Percentiles rank a stretch among this genome's conserved stretches.
phyloP scores from a whole-genome alignment of 73 alveolate genomes.

The Paramecium caudatum region DNA sequence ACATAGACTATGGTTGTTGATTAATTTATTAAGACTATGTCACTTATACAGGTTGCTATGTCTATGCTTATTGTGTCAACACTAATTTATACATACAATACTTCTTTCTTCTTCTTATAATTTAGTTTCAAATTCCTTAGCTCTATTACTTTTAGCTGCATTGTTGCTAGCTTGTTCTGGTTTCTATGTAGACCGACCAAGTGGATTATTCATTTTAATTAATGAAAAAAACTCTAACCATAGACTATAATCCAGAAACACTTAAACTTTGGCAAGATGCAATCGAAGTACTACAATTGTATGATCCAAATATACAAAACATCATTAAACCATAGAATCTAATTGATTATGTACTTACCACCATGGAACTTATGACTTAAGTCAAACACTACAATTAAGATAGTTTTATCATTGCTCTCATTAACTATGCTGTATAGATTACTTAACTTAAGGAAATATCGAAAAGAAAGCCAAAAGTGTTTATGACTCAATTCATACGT shows the following conservation, averaged over 20 bases:
- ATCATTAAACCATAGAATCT: neutral
- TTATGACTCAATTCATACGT: neutral
- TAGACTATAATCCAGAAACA: neutral
- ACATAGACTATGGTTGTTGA: constrained; percentile 5
- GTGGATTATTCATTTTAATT: constrained; percentile 50
- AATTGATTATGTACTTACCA: constrained; percentile 22
- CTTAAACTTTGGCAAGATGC: neutral
- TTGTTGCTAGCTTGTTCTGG: neutral
- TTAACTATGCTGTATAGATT: neutral
- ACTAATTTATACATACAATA: neutral
- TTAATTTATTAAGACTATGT: neutral
- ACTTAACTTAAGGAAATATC: constrained; percentile 15
- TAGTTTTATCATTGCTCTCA: constrained; percentile 28
- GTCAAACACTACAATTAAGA: neutral
- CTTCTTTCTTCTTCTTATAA: constrained; percentile 45
- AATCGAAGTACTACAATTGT: neutral
- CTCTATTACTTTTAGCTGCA: neutral
- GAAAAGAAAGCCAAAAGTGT: neutral
- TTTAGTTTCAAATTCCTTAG: constrained; percentile 51
- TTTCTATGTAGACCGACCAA: constrained; percentile 19
- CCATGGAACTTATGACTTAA: constrained; percentile 26
- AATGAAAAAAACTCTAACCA: neutral
- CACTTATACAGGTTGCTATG: neutral
- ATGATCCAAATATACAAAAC: neutral
- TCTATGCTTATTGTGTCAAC: neutral